phyloP scores from a whole-genome alignment of 2,329 filamentous ascomycete species.

The Aureobasidium vineae region DNA sequence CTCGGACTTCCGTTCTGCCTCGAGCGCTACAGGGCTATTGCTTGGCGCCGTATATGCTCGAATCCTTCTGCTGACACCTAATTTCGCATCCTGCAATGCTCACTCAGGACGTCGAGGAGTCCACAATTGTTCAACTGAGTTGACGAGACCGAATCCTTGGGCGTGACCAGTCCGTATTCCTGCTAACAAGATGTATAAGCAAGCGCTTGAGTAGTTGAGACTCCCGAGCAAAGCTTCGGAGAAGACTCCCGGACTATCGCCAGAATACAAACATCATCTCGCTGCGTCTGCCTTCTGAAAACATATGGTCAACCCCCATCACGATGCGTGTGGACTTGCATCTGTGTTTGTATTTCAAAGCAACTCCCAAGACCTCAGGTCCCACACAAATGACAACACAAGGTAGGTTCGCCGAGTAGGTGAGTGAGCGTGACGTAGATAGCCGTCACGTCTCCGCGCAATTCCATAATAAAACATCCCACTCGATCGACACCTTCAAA shows the following conservation, averaged over 20 bases:
- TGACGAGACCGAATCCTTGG: neutral
- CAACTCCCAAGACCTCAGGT: neutral
- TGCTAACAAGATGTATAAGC: no score
- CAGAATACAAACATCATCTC: neutral
- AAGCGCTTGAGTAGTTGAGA: neutral
- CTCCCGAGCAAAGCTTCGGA: conserved; percentile 5
- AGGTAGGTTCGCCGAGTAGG: conserved; percentile 18
- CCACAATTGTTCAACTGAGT: no score
- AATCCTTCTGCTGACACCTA: neutral
- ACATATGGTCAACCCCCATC: neutral
- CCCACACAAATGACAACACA: conserved; percentile 9
- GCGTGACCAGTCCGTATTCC: neutral
- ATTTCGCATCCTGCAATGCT: neutral
- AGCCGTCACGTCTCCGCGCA: conserved; percentile 16
- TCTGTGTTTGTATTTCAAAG: neutral
- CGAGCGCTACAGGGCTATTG: neutral
- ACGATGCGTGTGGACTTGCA: neutral
- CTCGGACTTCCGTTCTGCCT: neutral
- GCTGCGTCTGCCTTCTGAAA: neutral
- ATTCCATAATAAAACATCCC: conserved; percentile 20
- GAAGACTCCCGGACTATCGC: neutral
- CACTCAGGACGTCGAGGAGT: neutral
- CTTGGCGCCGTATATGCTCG: neutral
- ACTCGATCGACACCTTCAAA: neutral
- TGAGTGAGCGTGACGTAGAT: conserved; percentile 5